Base-by-base conservation (phyloP, 306 rosid genomes). In the Neltuma alba region DNA sequence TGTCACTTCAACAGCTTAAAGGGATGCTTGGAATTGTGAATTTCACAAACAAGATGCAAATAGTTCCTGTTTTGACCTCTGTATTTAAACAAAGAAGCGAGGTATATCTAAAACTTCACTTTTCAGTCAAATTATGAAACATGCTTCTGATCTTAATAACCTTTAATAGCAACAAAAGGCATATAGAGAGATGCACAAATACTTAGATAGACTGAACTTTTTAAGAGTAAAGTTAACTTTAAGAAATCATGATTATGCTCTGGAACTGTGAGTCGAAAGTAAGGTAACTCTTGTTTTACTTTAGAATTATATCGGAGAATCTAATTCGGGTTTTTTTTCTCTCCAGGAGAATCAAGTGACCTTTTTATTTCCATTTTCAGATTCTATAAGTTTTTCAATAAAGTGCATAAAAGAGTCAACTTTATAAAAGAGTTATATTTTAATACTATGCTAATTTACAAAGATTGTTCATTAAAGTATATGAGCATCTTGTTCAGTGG, bases 11-110 rank as follows among this genome's bases (percentile, higher is more conserved):
- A 54, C 99, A 93, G 67, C 84, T 93, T 41, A 96, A 96, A 87
- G 98, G 96, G 80, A 89, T 93, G 76, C 99, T 96, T 63, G 98
- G 99, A 71, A 91, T 93, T 47, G 84, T 70, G 78, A 95, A 93
- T 75, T 96, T 93, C 86, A 89, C 98, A 13, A 80, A 66, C 84
- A 85, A 90, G 86, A 96, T 96, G 98, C 96, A 93, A 86, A 85
- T 96, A 54, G 4, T 87, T 69, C 89, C 98, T 37, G 99, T 96
- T 23, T 31, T 93, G 41, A 62, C 81, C 55, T 93, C 98, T 66
- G 96, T 89, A 74, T 80, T 89, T 75, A 67, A 71, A 44, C 79
- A 79, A 15, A 89, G 60, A 77, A 70, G 83, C 11, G 98, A 96
- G 96, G 99, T 93, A 83, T 60, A 52, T n/a, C 7, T 9, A n/a